Base-by-base conservation (phyloP, 2,329 filamentous ascomycete species). In the Venturia aucupariae region DNA sequence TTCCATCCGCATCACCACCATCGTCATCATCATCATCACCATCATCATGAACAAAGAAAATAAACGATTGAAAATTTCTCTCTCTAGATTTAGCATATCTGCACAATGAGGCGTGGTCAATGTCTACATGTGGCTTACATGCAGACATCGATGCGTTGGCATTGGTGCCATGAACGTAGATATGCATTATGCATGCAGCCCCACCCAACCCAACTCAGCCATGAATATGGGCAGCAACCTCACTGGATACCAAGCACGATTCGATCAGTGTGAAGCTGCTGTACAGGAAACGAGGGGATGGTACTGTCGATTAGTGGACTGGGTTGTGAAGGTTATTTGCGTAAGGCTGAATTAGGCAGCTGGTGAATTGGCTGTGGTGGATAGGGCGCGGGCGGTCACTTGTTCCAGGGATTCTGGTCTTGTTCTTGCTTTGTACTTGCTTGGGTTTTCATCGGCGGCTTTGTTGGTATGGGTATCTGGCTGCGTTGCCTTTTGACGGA, bases 241-340 rank as follows among this genome's bases (percentile, higher is more conserved):
- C 67, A 75, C 75, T 75, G 74, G 73, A 65, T 75, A 75, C 73
- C 73, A 61, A 51, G 27, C 2, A 22, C 6, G 44, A n/a, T 24
- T n/a, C n/a, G n/a, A n/a, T n/a, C n/a, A n/a, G n/a, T n/a, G n/a
- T n/a, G n/a, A n/a, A n/a, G n/a, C n/a, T 19, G 22, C 27, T 42
- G 11, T 15, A 39, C 60, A 30, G 48, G 48, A 54, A 32, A 55
- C 51, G 51, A 35, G 19, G 51, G 27, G 19, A 19, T 55, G 51
- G 51, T 32, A 55, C 4, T 4, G 4, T 2, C 17, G 51, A 55
- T 55, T 32, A 55, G 1, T 55, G 51, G 51, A 35, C 17, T n/a
- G 51, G 2, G 27, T 2, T 15, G 6, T 10, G 11, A 64, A 70
- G 69, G 66, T 69, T 71, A 68, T 70, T 68, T 46, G 67, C 64